Evolutionary conservation across 257 asterid species (phyloP).

Genomic region (Salvia miltiorrhiza): DNA sequence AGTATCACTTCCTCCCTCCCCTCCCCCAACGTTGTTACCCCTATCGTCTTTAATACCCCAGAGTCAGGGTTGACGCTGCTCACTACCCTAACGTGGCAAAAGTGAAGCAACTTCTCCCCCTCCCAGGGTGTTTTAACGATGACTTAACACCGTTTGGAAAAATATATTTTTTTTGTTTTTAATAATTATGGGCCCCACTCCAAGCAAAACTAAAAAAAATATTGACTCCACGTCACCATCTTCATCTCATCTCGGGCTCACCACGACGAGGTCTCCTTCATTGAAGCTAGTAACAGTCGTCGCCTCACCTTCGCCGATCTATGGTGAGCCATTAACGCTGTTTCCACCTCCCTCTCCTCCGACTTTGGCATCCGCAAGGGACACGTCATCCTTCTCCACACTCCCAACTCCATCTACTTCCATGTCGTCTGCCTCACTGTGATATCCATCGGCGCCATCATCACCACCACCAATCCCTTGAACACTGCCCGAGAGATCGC

Average conservation of each 20-base stretch:
- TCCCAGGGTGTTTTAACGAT: too few relatives aligned
- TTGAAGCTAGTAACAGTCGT: slow-evolving; percentile 79
- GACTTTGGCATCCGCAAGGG: slow-evolving; percentile 70
- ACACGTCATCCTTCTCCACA: slow-evolving; percentile 65
- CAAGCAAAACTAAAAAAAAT: too few relatives aligned
- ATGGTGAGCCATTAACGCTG: slow-evolving; percentile 71
- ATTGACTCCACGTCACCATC: slow-evolving; percentile 68
- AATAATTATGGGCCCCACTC: too few relatives aligned
- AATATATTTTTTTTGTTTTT: too few relatives aligned
- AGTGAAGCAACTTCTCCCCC: too few relatives aligned
- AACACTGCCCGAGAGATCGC: slow-evolving; percentile 68
- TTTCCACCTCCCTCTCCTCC: slow-evolving; percentile 44
- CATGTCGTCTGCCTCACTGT: slow-evolving; percentile 80
- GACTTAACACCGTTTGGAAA: too few relatives aligned
- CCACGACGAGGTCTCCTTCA: slow-evolving; percentile 56
- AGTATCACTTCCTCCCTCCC: too few relatives aligned
- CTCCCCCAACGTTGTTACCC: too few relatives aligned
- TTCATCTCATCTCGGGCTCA: slow-evolving; percentile 89
- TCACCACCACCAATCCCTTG: slow-evolving; percentile 93
- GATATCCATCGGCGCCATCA: slow-evolving; percentile 81
- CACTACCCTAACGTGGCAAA: too few relatives aligned
- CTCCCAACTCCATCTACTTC: slow-evolving; percentile 84
- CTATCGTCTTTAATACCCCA: too few relatives aligned
- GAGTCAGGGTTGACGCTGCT: too few relatives aligned
- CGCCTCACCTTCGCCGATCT: slow-evolving; percentile 57